Base-by-base conservation (phyloP, 208 protist species). In the Tritrichomonas musculus region DNA sequence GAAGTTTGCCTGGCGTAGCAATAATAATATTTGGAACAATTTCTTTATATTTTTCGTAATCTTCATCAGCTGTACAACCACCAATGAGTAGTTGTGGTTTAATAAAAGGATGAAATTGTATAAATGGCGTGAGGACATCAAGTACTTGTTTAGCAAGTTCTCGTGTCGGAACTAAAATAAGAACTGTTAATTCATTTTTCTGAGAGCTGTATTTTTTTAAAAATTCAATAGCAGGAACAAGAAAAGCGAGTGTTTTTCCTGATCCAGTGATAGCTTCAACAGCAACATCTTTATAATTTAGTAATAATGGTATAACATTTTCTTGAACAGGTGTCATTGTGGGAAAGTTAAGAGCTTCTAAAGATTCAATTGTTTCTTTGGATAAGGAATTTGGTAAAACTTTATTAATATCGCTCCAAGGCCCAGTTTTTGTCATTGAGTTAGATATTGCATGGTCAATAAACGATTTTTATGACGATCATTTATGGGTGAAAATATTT, bases 281-380 rank as follows among this genome's bases (percentile, higher is more conserved):
- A 30, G 55, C 55, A 33, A 92, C 82, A 92, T 92, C 82, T 92
- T 92, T 92, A 69, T 92, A 30, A 64, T 57, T 57, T 13, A 57
- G 25, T 36, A 92, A 41, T 30, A 30, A 41, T 9, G 82, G 82
- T 22, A 57, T 92, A 49, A 66, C 55, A 66, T 39, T 41, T 22
- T 49, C 69, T 44, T 92, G 82, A 39, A 92, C 82, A 49, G 82
- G 82, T 3, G 82, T 92, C 55, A 66, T 57, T n/a, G 49, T 64
- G 1, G 55, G 53, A 69, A 92, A 92, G 22, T 53, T 53, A 33
- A 92, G 22, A 17, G 41, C 49, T 49, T 64, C 33, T 5, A 92
- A 22, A 22, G 49, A n/a, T 22, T 92, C 39, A 4, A 92, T 84
- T 25, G 73, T 84, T 84, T 84, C 73, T 84, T 1, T 3, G 49